A percentile compares a stretch with the other conserved stretches of the same genome.
phyloP scores from a whole-genome alignment of 345 rosid genomes.

The Ceriops decandra region DNA sequence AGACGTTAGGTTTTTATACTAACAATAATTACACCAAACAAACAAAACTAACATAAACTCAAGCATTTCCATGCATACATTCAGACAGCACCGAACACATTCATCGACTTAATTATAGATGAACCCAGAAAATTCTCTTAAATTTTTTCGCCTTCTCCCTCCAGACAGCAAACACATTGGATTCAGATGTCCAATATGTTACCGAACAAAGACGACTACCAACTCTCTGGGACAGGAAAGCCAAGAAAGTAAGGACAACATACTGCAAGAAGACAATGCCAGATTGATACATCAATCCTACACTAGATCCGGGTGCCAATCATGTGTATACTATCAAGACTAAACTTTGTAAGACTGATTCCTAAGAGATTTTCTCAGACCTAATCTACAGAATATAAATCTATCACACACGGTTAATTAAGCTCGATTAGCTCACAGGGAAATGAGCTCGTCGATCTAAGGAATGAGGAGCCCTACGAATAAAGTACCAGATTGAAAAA shows the following conservation, averaged over 20 bases:
- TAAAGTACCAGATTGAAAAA: not conserved
- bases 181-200: not conserved
- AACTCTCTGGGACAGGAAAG: not conserved
- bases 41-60: too few species aligned
- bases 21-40: too few species aligned
- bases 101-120: too few species aligned
- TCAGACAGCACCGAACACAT: too few species aligned
- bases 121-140: too few species aligned
- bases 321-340: not conserved
- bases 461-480: not conserved
- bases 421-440: constrained; percentile 13
- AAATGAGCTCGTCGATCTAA: not conserved
- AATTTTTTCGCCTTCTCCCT: too few species aligned
- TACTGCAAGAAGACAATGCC: constrained; percentile 1
- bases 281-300: constrained; percentile 12
- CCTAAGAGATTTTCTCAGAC: constrained; percentile 5
- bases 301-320: constrained; percentile 12
- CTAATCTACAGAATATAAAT: constrained; percentile 15
- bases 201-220: not conserved
- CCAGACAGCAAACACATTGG: not conserved
- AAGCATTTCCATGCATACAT: too few species aligned
- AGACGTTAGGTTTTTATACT: too few species aligned
- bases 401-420: constrained; percentile 10
- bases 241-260: constrained; percentile 1
- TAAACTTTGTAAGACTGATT: not conserved